Evolutionary conservation across 225 moss, liverwort and hornwort genomes (phyloP), one percentile per base, ranked within the genome.

Genomic region (Antitrichia curtipendula): DNA sequence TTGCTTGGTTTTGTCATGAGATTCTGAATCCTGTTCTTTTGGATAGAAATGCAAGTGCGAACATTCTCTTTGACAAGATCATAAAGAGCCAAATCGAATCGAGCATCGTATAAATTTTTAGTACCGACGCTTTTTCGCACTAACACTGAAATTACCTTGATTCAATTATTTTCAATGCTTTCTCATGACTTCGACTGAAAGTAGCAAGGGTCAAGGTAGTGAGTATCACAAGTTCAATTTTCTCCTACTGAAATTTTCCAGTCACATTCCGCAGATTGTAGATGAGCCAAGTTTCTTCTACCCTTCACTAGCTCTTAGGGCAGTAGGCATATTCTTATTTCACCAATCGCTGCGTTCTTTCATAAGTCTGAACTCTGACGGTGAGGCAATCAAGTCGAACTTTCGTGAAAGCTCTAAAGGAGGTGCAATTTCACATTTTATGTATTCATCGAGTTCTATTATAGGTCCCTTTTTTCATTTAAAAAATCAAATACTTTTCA

Each of bases 361-460:
- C 85, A n/a, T 90, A 96, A 66, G 78, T 91, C 71, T 86, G 88
- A 78, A 93, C 84, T 91, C 75, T 86, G 94, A 93, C 82, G 94
- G 90, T 76, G 96, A 95, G 85, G 82, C 92, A 62, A 89, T 96
- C 53, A 94, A 95, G 87, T 95, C 94, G 96, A 93, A 90, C 49
- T 98, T 78, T 95, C 74, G 91, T 95, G 86, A 96, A 95, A 80
- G 81, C 87, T 79, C 82, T 92, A 45, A 95, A 93, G 90, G 93
- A 96, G 96, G 94, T 94, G 84, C 71, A 64, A 61, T 61, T 78
- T 38, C 73, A 41, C 34, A 40, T 53, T 87, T 40, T 53, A 47
- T 49, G 70, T 28, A 23, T 54, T 71, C 43, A 65, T 62, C 50
- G 47, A 40, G 60, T 83, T 41, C 50, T 74, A 53, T 73, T 40